Base-by-base conservation (phyloP, 345 rosid species). In the Salix dunnii region DNA sequence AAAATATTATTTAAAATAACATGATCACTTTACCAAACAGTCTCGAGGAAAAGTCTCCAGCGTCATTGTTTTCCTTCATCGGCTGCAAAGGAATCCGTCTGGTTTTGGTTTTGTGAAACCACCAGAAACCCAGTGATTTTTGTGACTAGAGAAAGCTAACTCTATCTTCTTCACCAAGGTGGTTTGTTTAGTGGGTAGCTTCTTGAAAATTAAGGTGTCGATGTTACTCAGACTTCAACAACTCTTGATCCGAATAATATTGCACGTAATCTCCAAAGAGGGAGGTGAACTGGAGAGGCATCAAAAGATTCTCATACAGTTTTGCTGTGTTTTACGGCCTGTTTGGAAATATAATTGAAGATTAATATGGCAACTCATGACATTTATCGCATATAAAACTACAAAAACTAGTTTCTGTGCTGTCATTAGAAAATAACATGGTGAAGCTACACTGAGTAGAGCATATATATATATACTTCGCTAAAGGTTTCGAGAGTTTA, bases 361-460 rank as follows among this genome's bases (percentile, higher is more conserved):
- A 33, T 33, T 33, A 28, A 28, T 28, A 28, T 28, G 31, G 65
- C 17, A 43, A 48, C 5, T 74, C 21, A 23, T 3, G 20, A 35
- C 65, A 76, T 17, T 53, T 23, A 23, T 25, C 20, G 25, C 36
- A 16, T 14, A 25, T 76, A 27, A 68, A 1, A 17, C 3, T 64
- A 63, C 58, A 33, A 30, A 60, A 78, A 67, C 38, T 63, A 63
- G 71, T 42, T 73, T 61, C 36, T 40, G 9, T 51, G 27, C 23
- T 61, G 68, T 33, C 38, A 14, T 31, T 35, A 18, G 68, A 31
- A 17, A 33, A 65, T 8, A 31, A 27, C 25, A 58, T 43, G 28
- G 31, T 55, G 30, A 33, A 38, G 69, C 17, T 62, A 62, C 49
- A 14, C 46, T 43, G 40, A 61, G n/a, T 21, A 61, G 17, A 5